Conservation (phyloP, 2,329 filamentous ascomycete species). For the Diaporthe citrichinensis region DNA sequence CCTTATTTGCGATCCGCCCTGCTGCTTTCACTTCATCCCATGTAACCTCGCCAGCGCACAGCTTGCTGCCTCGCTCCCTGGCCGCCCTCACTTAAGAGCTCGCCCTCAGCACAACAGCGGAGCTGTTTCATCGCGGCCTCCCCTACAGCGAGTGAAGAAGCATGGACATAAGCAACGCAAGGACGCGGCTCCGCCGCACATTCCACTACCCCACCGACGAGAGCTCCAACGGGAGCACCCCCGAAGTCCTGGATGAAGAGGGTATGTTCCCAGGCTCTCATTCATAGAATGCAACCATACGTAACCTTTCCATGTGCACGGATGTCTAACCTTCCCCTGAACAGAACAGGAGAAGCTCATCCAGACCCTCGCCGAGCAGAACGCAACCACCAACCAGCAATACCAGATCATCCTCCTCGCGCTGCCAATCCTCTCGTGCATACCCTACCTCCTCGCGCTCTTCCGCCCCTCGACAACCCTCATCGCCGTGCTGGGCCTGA, state of each 20-base stretch:
- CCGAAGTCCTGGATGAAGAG: conserved; percentile 81
- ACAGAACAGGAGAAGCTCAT: conserved; percentile 78
- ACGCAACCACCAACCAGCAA: conserved; percentile 69
- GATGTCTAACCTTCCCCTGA: conserved; percentile 53
- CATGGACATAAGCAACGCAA: conserved; percentile 49
- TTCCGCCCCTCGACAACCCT: conserved; percentile 54
- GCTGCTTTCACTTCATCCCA: background rate
- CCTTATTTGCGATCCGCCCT: conserved; percentile 12
- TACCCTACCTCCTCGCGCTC: conserved; percentile 69
- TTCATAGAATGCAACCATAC: background rate
- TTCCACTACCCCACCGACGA: conserved; percentile 81
- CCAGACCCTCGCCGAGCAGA: conserved; percentile 64
- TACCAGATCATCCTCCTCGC: conserved; percentile 71
- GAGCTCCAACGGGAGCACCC: conserved; percentile 64
- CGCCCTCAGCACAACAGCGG: background rate
- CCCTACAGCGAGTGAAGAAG: background rate
- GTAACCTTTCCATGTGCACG: conserved; percentile 57
- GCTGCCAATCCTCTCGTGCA: conserved; percentile 69
- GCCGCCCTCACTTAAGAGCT: background rate
- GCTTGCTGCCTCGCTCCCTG: background rate
- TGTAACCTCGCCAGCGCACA: conserved; percentile 21
- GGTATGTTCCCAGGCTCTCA: conserved; percentile 58
- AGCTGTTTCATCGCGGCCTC: background rate
- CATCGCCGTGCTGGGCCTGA: conserved; percentile 70
- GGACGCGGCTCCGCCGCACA: conserved; percentile 78